Evolutionary conservation across 1,139 yeast species (phyloP), one percentile per base, ranked within the genome.

Genomic region (Suzukiozyma palmioleophila): DNA sequence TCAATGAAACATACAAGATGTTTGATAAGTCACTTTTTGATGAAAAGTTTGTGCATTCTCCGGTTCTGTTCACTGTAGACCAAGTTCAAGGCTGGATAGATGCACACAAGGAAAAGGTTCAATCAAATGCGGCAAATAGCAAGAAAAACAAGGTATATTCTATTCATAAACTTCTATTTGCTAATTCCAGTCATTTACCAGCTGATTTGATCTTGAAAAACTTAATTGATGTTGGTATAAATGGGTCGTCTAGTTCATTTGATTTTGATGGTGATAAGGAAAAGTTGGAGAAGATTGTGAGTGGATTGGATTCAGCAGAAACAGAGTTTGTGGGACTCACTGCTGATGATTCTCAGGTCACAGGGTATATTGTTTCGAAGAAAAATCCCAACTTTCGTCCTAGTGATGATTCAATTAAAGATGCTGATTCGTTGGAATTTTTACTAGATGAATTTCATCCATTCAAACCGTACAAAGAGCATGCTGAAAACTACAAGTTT

Each of bases 401-500:
- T 24, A 59, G 63, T 31, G 55, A 64, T 0, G 61, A 57, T 2
- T 64, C 62, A 26, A 54, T 60, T 2, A 57, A 56, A 21, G 54
- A 54, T 11, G n/a, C n/a, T 9, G 8, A 11, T 16, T 62, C 59
- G 32, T 64, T 76, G 51, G 77, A 80, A 48, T 79, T 64, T 42
- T 58, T 82, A 2, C 85, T 75, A 47, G 95, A 87, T 40, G 95
- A 86, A 45, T 92, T 88, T 56, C 95, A 86, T 59, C 97, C 97
- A 0, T 89, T 83, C 57, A 58, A 69, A 39, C 96, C 96, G 0
- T 54, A 60, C 40, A 66, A 75, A 43, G 67, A 69, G 39, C 49
- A 59, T 24, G 46, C 49, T 2, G 66, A 62, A 13, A 45, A 54
- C 18, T 60, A 59, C 37, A 62, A 62, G 38, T 59, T 73, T 33